Evolutionary conservation across 768 basidiomycete genomes (phyloP), one percentile per base, ranked within the genome.

Genomic region (Boletus pseudo-olivaceus): DNA sequence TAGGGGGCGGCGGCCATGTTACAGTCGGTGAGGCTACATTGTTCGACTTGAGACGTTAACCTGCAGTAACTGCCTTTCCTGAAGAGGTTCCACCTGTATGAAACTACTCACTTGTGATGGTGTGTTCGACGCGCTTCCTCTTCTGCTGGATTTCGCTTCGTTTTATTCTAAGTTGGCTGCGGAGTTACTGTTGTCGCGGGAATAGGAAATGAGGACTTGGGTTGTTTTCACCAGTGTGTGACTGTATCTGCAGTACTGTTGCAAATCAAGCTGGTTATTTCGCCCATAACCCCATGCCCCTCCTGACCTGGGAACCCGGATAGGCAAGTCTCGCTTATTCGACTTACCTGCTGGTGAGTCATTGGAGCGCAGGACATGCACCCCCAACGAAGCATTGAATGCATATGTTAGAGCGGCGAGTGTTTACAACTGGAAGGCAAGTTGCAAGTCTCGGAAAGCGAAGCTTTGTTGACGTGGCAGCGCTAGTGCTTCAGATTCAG

Each of bases 11-110:
- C 8, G 87, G 85, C 0, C 82, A 87, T 68, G 73, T 88, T 39
- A 87, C 85, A 19, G 79, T 77, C 59, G 85, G 82, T 79, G 56
- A 27, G 40, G 71, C 60, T 26, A 30, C 34, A 11, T 9, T 9
- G 15, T 19, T 30, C 9, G 19, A 23, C 34, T 29, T 30, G 29
- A 15, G 29, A 23, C 3, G 5, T 15, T 10, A 23, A 34, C 9
- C 26, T 11, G 15, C 46, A 23, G 23, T 23, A 23, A 23, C 23
- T 23, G 23, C 23, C 54, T 47, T 54, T 40, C 47, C 7, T 33
- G 56, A 82, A 84, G 85, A 11, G 87, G 86, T 2, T 85, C 83
- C 4, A 86, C 88, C 46, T 88, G 87, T 60, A 87, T 88, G 85
- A 86, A 88, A 64, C 71, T 87, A 7, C 69, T 87, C 47, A 85